These are phyloP conservation scores for Kalmanozyma brasiliensis DNA, from an alignment of 1,284 basidiomycete species.

Conservation along the genomic window DNA sequence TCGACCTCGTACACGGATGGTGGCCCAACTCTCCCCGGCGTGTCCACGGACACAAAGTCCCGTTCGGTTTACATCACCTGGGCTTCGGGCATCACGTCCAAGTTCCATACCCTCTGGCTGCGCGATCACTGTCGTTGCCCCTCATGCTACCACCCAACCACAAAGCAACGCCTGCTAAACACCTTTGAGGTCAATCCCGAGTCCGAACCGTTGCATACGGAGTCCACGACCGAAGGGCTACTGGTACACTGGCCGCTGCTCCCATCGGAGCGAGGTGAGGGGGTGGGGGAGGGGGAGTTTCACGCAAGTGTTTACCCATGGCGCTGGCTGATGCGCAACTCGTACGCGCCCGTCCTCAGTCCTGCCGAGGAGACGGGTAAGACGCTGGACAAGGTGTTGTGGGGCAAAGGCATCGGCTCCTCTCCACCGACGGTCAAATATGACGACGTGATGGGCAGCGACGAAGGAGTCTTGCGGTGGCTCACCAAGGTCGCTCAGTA, in stretches of 20 bases:
- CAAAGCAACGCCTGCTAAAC: constrained; percentile 88
- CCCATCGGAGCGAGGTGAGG: constrained; percentile 33
- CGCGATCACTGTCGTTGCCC: constrained; percentile 89
- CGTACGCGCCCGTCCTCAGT: constrained; percentile 80
- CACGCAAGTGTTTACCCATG: constrained; percentile 84
- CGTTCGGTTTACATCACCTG: constrained; percentile 41
- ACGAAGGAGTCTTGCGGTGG: constrained; percentile 81
- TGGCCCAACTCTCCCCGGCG: constrained; percentile 29
- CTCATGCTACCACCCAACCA: constrained; percentile 85
- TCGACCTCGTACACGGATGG: constrained; percentile 29
- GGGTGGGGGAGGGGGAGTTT: not conserved
- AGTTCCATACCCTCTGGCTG: constrained; percentile 76
- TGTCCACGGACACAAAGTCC: constrained; percentile 23
- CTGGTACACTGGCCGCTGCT: constrained; percentile 73
- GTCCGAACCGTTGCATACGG: constrained; percentile 76
- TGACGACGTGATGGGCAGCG: constrained; percentile 79
- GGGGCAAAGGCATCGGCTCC: constrained; percentile 81
- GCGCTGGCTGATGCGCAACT: constrained; percentile 80
- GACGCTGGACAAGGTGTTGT: constrained; percentile 71
- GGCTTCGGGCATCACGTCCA: constrained; percentile 45
- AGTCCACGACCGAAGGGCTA: constrained; percentile 74
- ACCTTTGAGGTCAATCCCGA: constrained; percentile 86
- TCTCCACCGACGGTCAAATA: constrained; percentile 82
- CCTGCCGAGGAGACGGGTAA: constrained; percentile 30
- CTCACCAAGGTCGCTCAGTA: constrained; percentile 78